Conservation (phyloP, 2,329 filamentous ascomycete species). For the Exophiala xenobiotica region DNA sequence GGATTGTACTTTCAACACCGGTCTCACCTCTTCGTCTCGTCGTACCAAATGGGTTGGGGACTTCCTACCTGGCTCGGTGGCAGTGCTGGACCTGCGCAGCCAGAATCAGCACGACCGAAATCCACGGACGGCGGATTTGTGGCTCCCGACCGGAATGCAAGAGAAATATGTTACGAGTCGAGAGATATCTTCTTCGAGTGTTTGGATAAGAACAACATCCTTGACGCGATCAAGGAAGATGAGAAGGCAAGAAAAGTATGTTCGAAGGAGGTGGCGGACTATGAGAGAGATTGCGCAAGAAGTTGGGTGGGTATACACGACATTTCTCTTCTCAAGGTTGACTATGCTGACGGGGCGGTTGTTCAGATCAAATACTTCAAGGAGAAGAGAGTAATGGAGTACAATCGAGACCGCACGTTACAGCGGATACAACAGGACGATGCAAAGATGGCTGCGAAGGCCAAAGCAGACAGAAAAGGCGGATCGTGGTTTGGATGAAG, state of each 20-base stretch:
- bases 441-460: constrained; percentile 58
- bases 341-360: constrained; percentile 4
- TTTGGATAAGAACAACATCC: constrained; percentile 75
- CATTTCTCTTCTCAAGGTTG: neutral
- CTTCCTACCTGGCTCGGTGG: constrained; percentile 31
- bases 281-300: constrained; percentile 80
- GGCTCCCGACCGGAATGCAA: constrained; percentile 80
- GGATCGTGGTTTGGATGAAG: constrained; percentile 30
- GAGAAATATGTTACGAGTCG: constrained; percentile 82
- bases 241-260: constrained; percentile 60
- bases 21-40: neutral
- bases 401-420: constrained; percentile 77
- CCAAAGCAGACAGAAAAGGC: constrained; percentile 40
- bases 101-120: constrained; percentile 42
- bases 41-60: constrained; percentile 25
- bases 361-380: constrained; percentile 94
- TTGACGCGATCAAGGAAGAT: constrained; percentile 67
- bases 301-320: constrained; percentile 71
- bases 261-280: constrained; percentile 59
- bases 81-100: constrained; percentile 29
- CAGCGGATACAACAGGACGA: constrained; percentile 73
- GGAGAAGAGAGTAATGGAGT: constrained; percentile 89
- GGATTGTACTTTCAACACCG: too few species aligned
- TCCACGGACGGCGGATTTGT: constrained; percentile 62
- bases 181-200: constrained; percentile 87